Evolutionary conservation across 768 basidiomycete species (phyloP).

Genomic region (Lactarius psammicola): DNA sequence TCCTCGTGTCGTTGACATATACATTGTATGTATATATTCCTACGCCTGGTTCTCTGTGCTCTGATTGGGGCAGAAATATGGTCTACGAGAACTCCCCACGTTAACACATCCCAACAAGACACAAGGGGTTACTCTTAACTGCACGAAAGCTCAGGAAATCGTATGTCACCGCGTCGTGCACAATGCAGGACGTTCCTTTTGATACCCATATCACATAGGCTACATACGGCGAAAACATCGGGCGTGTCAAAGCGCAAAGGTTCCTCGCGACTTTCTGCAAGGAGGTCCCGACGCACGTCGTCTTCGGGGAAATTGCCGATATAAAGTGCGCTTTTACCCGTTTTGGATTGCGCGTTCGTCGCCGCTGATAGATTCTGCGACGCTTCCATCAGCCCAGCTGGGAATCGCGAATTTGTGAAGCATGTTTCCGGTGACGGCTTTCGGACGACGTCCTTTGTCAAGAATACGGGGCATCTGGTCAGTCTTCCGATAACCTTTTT

Average conservation of each 20-base stretch:
- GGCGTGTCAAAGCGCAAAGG: neutral
- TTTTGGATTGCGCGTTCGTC: neutral
- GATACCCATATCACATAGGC: neutral
- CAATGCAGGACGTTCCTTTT: neutral
- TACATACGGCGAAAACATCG: slow-evolving; percentile 15
- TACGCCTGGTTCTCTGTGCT: neutral
- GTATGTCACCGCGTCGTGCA: slow-evolving; percentile 17
- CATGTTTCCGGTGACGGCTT: slow-evolving; percentile 11
- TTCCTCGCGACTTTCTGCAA: slow-evolving; percentile 25
- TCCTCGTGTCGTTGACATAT: slow-evolving; percentile 44
- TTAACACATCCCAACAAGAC: slow-evolving; percentile 42
- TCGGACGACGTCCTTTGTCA: slow-evolving; percentile 15
- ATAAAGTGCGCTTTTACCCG: slow-evolving; percentile 12
- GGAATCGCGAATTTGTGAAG: slow-evolving; percentile 14
- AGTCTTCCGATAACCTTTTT: neutral
- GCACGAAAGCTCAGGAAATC: slow-evolving; percentile 46
- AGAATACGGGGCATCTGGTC: slow-evolving; percentile 26
- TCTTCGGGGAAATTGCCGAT: slow-evolving; percentile 24
- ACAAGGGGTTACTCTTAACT: slow-evolving; percentile 50
- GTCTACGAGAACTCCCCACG: slow-evolving; percentile 46
- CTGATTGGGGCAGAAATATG: slow-evolving; percentile 37
- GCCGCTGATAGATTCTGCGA: neutral
- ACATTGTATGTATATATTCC: slow-evolving; percentile 38
- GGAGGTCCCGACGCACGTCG: slow-evolving; percentile 23
- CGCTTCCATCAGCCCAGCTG: slow-evolving; percentile 4